Evolutionary conservation across 441 rosid species (phyloP).

Genomic region (Adansonia grandidieri): DNA sequence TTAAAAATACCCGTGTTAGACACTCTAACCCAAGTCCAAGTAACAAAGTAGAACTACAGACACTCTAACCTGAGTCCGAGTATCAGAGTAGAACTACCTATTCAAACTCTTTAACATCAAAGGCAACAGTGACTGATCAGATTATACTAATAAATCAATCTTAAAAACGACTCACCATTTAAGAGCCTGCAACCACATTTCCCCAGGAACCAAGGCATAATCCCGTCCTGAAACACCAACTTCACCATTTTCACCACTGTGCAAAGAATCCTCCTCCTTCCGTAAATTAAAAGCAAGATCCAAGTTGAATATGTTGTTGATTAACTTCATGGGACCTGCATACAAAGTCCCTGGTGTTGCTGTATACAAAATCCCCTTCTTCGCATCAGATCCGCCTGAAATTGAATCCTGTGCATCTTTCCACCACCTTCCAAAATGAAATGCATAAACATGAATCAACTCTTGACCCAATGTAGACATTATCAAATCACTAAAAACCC

Average conservation of each 20-base stretch:
- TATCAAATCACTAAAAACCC: constrained; percentile 16
- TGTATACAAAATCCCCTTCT: constrained; percentile 66
- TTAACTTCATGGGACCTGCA: constrained; percentile 89
- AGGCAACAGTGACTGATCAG: not conserved
- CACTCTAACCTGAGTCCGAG: too few species aligned
- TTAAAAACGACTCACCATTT: constrained; percentile 66
- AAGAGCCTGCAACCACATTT: constrained; percentile 95
- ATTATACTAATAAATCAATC: constrained; percentile 1
- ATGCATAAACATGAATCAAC: constrained; percentile 8
- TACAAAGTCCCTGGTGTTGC: constrained; percentile 70
- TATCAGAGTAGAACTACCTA: not conserved
- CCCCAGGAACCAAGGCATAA: constrained; percentile 88
- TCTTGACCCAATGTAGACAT: constrained; percentile 29
- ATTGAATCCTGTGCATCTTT: constrained; percentile 66
- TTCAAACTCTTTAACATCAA: not conserved
- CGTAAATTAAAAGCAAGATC: constrained; percentile 79
- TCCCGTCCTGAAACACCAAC: constrained; percentile 86
- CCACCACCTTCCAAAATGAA: constrained; percentile 78
- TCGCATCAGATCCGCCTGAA: constrained; percentile 52
- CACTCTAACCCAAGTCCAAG: too few species aligned
- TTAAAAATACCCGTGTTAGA: too few species aligned
- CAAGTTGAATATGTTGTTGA: constrained; percentile 81
- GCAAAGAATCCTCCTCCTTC: constrained; percentile 65
- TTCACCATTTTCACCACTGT: constrained; percentile 60
- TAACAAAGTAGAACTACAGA: too few species aligned